These are phyloP conservation scores for Pelargonium myrrhifolium DNA, from an alignment of 441 rosid genomes.

Conservation along the genomic window DNA sequence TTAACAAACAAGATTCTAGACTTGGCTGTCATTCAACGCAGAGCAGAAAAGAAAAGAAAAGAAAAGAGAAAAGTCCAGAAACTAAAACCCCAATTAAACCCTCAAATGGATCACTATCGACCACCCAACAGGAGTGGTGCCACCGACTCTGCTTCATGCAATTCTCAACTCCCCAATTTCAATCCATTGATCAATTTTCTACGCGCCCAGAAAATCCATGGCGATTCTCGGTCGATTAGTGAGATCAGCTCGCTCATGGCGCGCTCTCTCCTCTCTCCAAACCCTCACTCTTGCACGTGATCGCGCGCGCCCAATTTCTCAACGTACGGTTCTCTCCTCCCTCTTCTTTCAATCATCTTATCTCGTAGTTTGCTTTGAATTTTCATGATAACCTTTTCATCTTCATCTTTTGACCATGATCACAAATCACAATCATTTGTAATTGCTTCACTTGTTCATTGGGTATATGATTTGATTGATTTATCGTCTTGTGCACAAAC, in stretches of 20 bases:
- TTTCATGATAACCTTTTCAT: background rate
- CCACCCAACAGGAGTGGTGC: too few species aligned
- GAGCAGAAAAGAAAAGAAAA: too few species aligned
- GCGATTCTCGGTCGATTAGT: slow-evolving; percentile 5
- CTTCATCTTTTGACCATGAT: background rate
- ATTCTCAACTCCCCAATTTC: too few species aligned
- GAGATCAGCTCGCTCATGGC: slow-evolving; percentile 14
- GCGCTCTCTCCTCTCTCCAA: background rate
- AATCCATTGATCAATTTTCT: too few species aligned
- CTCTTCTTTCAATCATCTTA: background rate
- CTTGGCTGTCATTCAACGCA: too few species aligned
- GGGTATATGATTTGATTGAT: background rate
- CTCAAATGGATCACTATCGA: too few species aligned
- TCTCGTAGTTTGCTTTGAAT: background rate
- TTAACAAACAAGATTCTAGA: too few species aligned
- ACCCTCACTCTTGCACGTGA: slow-evolving; percentile 10
- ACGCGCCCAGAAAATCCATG: slow-evolving; percentile 5
- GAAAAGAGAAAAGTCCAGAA: too few species aligned
- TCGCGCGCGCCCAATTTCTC: background rate
- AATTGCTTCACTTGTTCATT: too few species aligned
- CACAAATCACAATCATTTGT: background rate
- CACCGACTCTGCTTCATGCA: too few species aligned
- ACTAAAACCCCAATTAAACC: too few species aligned
- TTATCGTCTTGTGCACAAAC: background rate
- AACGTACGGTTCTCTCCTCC: background rate